Evolutionary conservation across 495 filamentous ascomycete species (phyloP), one percentile per base, ranked within the genome.

Genomic region (Coniosporium apollinis): DNA sequence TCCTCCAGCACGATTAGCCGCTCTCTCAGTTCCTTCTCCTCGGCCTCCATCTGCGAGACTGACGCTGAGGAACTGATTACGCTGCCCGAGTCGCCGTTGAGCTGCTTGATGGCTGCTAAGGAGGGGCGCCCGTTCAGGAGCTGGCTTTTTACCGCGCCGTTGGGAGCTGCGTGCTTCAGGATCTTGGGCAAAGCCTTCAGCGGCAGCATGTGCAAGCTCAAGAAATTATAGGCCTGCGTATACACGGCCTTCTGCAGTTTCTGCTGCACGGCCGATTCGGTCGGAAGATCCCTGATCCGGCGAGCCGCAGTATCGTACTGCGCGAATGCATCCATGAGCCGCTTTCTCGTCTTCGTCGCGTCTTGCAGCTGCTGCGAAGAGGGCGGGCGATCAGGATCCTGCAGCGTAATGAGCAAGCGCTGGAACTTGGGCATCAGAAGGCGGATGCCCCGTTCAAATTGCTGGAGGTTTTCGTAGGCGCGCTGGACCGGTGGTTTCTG

Each of bases 181-280:
- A 93, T 62, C 44, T 79, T 79, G 0, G 86, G 89, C 0, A 94
- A 63, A 6, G 74, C 72, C 55, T 93, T 92, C 10, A 97, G 60
- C 1, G 89, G 83, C 10, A 97, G 66, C 76, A 97, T 87, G 44
- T 97, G 82, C 19, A 86, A 62, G 46, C 89, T 83, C 1, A 97
- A 60, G 49, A 97, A 94, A 41, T 73, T 75, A 35, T 72, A 76
- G 3, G 82, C 81, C 45, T 84, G 73, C 41, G 81, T 72, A 43
- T 93, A 81, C 19, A 97, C 76, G 2, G 79, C 71, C 45, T 79
- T 82, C 48, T 94, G 89, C 11, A 97, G 62, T 17, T 66, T 67
- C 38, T 68, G 51, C 51, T 97, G 84, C 0, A 81, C 74, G 2
- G 73, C 67, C 22, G 75, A 86, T 3, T 72, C 55, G 19, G 67